Percentiles rank a stretch among this genome's conserved stretches.
Conservation (phyloP, 768 basidiomycete genomes). For the Tylopilus felleus region DNA sequence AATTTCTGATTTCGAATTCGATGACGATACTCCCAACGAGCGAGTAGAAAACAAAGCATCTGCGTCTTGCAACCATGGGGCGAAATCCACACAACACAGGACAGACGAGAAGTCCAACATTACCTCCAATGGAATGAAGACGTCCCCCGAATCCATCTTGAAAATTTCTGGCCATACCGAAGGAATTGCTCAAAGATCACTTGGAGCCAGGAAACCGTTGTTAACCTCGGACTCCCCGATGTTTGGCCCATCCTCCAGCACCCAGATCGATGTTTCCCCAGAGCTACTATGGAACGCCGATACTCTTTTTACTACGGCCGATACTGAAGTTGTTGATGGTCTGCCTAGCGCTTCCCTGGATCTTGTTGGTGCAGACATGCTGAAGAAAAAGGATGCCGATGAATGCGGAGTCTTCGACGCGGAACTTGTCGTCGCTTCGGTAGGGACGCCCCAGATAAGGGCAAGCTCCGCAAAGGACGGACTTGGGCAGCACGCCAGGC, state of each 20-base stretch:
- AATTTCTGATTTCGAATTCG: conserved; percentile 30
- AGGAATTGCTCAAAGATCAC: background rate
- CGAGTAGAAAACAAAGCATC: background rate
- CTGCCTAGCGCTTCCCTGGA: background rate
- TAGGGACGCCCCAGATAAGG: background rate
- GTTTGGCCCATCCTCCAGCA: conserved; percentile 14
- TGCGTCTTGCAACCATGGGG: background rate
- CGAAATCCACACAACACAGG: background rate
- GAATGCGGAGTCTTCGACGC: background rate
- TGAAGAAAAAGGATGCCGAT: background rate
- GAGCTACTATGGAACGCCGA: conserved; percentile 2
- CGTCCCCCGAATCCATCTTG: background rate
- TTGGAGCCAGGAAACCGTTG: background rate
- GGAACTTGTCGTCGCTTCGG: background rate
- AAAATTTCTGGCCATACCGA: background rate
- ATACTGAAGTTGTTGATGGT: background rate
- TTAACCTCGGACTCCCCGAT: conserved; percentile 7
- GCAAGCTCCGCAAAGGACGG: background rate
- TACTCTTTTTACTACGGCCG: background rate
- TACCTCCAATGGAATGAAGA: background rate
- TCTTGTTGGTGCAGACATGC: background rate
- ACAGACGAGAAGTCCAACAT: conserved; percentile 6
- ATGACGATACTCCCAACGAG: background rate
- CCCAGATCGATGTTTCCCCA: conserved; percentile 12
- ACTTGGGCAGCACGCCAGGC: background rate